Evolutionary conservation across 225 moss, liverwort and hornwort species (phyloP), one percentile per base, ranked within the genome.

Genomic region (Marchantia polymorpha): DNA sequence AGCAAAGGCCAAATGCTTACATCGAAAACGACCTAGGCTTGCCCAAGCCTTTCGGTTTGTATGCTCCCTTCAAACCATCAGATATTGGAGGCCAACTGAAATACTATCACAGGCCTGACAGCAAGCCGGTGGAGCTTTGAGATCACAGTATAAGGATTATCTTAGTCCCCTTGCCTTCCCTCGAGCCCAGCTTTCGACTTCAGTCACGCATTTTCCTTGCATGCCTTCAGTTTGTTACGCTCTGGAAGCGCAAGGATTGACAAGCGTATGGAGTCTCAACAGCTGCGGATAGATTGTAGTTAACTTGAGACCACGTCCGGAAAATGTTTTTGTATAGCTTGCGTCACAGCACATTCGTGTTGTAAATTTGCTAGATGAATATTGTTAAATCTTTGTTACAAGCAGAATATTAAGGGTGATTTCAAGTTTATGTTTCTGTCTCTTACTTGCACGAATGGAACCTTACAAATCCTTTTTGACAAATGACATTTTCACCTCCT

Each of bases 1-100:
- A 89, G 65, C 91, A 87, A 66, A 85, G 94, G 75, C 87, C 94
- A 20, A 92, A 96, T 81, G 94, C 96, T 54, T 96, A 94, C 7
- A 80, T 96, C 84, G 91, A 74, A 0, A 81, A 91, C 39, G 85
- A 90, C n/a, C 66, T 96, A 0, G 90, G 92, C 17, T 76, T 96
- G 26, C 92, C 92, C 50, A 96, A 85, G 50, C 90, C 94, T 0
- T 96, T 92, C 64, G 92, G 96, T 27, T 79, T 87, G 8, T 89
- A 91, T 84, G 77, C 88, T 76, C 94, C 92, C 5, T 96, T 94
- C 64, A 85, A 56, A 67, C 86, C 92, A 4, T 90, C 90, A 22
- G 82, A 89, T 77, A 70, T 27, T n/a, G 87, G 89, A 48, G 88
- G 85, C 14, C 90, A 88, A 58, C 86, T 91, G 72, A 83, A 87